Conservation (phyloP, 139 green algal species). For the Ulvella scutata region DNA sequence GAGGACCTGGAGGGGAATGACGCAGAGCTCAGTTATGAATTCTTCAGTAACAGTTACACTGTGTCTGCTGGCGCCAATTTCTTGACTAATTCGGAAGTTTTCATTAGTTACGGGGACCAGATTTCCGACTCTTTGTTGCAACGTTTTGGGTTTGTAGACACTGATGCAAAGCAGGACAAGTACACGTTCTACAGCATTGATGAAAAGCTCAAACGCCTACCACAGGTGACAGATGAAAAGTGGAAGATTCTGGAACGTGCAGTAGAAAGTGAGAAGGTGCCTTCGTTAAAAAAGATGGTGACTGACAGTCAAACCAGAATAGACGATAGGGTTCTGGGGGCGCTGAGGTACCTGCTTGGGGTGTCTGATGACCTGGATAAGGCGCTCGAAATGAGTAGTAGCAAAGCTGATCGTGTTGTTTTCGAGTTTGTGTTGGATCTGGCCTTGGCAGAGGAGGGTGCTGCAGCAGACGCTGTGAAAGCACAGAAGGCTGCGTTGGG, state of each 20-base stretch:
- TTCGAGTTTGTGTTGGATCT: neutral
- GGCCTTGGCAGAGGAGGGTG: neutral
- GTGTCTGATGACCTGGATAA: neutral
- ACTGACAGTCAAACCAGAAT: neutral
- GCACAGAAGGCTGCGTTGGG: neutral
- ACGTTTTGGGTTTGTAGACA: conserved; percentile 31
- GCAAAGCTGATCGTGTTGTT: neutral
- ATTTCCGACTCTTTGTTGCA: conserved; percentile 37
- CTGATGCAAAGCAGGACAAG: conserved; percentile 26
- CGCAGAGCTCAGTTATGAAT: conserved; percentile 40
- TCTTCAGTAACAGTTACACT: conserved; percentile 32
- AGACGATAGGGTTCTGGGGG: neutral
- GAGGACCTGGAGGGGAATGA: conserved; percentile 11
- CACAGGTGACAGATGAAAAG: too few relatives aligned
- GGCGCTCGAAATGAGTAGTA: neutral
- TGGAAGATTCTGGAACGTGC: neutral
- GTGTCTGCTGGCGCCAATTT: conserved; percentile 16
- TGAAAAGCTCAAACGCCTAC: neutral
- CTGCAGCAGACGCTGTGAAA: neutral
- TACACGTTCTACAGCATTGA: conserved; percentile 10
- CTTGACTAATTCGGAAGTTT: conserved; percentile 13
- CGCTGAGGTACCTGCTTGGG: neutral
- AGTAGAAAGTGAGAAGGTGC: neutral
- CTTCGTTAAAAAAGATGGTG: neutral
- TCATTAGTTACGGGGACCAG: conserved; percentile 40